Conservation (phyloP, 2,329 filamentous ascomycete genomes). For the Sporothrix sp. region DNA sequence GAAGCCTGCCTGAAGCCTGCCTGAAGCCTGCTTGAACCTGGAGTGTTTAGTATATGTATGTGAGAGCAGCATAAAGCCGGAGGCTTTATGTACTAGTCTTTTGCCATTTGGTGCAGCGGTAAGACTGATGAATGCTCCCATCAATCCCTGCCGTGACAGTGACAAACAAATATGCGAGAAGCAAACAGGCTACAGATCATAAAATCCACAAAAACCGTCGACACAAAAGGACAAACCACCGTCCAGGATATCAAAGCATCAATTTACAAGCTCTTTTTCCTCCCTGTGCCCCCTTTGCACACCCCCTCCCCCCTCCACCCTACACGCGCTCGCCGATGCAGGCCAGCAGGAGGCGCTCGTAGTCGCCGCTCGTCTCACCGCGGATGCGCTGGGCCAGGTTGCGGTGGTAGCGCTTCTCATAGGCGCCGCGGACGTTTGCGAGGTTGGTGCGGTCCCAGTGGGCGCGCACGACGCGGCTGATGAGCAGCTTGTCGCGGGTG, state of each 20-base stretch:
- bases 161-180: not conserved
- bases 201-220: not conserved
- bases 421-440: constrained; percentile 69
- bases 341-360: constrained; percentile 67
- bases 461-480: constrained; percentile 64
- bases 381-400: constrained; percentile 61
- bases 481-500: constrained; percentile 74
- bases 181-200: not conserved
- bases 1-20: too few species aligned
- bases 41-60: too few species aligned
- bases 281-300: not conserved
- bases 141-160: too few species aligned
- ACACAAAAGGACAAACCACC: too few species aligned
- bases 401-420: constrained; percentile 58
- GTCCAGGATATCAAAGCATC: not conserved
- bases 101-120: too few species aligned
- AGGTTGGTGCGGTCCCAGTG: constrained; percentile 76
- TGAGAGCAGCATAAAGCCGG: too few species aligned
- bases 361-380: constrained; percentile 79
- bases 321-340: constrained; percentile 37
- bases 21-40: too few species aligned
- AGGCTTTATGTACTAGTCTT: too few species aligned
- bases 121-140: too few species aligned
- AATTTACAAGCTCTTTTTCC: not conserved
- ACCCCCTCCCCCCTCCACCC: constrained; percentile 18